phyloP scores from a whole-genome alignment of 1,284 basidiomycete genomes.

The Marasmius fiardii region DNA sequence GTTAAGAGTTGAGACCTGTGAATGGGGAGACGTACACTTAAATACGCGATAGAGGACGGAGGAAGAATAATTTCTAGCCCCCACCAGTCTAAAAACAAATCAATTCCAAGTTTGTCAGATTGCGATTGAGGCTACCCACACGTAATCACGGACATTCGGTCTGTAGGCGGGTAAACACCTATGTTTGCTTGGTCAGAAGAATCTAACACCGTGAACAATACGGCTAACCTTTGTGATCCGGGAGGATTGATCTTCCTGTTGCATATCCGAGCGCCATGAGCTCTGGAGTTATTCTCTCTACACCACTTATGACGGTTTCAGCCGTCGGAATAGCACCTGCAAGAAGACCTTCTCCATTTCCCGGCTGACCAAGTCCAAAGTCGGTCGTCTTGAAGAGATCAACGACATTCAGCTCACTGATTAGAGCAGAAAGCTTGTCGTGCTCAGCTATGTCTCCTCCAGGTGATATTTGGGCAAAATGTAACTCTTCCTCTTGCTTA shows the following conservation, averaged over 20 bases:
- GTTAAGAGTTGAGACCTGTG: background rate
- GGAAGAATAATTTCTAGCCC: constrained; percentile 74
- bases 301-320: constrained; percentile 63
- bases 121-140: constrained; percentile 45
- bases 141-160: constrained; percentile 75
- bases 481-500: constrained; percentile 50
- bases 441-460: constrained; percentile 24
- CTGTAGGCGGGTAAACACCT: constrained; percentile 68
- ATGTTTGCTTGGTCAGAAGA: background rate
- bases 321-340: constrained; percentile 73
- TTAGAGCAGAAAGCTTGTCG: constrained; percentile 38
- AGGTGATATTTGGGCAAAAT: constrained; percentile 43
- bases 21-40: constrained; percentile 42
- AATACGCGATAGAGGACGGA: constrained; percentile 56
- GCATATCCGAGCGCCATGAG: constrained; percentile 76
- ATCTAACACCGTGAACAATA: background rate
- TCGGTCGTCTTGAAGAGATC: constrained; percentile 36
- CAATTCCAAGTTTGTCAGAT: constrained; percentile 3
- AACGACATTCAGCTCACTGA: constrained; percentile 57
- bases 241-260: constrained; percentile 60
- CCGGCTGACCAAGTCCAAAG: constrained; percentile 55
- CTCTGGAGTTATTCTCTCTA: constrained; percentile 68
- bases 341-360: constrained; percentile 53
- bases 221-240: constrained; percentile 58
- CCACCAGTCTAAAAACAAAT: constrained; percentile 67